Conservation (phyloP, 2,329 filamentous ascomycete species). For the Gaeumannomyces tritici region DNA sequence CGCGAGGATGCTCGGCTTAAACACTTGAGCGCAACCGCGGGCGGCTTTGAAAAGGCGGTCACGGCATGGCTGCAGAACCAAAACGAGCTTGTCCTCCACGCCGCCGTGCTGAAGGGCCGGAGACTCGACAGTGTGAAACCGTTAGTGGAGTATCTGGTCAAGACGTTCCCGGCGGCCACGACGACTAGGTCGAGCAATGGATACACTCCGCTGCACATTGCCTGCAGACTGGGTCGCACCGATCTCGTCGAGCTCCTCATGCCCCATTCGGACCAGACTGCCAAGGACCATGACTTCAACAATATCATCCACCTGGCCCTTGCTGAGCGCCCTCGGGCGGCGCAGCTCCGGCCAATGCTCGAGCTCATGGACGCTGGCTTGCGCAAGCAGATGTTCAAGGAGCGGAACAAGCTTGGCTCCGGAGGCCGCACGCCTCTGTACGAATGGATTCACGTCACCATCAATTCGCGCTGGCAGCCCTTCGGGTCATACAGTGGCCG, state of each 20-base stretch:
- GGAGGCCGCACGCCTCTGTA: slow-evolving; percentile 57
- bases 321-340: slow-evolving; percentile 18
- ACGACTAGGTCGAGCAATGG: slow-evolving; percentile 50
- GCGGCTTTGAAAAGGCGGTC: slow-evolving; percentile 56
- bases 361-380: slow-evolving; percentile 48
- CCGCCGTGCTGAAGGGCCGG: slow-evolving; percentile 41
- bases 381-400: slow-evolving; percentile 45
- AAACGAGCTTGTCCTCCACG: slow-evolving; percentile 55
- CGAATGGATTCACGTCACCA: slow-evolving; percentile 34
- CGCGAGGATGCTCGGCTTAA: slow-evolving; percentile 52
- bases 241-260: slow-evolving; percentile 53
- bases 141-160: slow-evolving; percentile 57
- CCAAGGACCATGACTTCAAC: slow-evolving; percentile 46
- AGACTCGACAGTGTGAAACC: slow-evolving; percentile 12
- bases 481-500: slow-evolving; percentile 14
- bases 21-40: slow-evolving; percentile 43
- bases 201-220: slow-evolving; percentile 60
- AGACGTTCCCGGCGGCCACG: slow-evolving; percentile 49
- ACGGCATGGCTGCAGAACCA: slow-evolving; percentile 51
- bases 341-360: slow-evolving; percentile 37
- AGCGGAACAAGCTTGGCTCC: slow-evolving; percentile 38
- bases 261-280: slow-evolving; percentile 56
- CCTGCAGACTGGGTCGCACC: slow-evolving; percentile 45
- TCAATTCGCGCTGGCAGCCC: not conserved
- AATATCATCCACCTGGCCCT: slow-evolving; percentile 60